Base-by-base conservation (phyloP, 148 eudicot species). In the Salicornia ramosissima region DNA sequence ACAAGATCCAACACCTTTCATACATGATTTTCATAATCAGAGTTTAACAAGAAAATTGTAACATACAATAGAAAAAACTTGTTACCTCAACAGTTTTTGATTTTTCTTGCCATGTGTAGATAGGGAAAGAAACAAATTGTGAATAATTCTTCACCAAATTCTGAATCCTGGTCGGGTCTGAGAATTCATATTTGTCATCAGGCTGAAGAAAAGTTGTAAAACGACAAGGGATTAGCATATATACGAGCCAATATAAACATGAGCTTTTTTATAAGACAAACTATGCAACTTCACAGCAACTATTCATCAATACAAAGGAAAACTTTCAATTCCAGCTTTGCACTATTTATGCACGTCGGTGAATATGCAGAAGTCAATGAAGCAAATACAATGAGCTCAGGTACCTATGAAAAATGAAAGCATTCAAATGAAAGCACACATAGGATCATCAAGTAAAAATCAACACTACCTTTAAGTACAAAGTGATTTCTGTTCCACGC, bases 101-200 rank as follows among this genome's bases (percentile, higher is more conserved):
- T 71, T 94, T 94, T 71, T 94, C 96, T 83, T 88, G 99, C 99
- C 99, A 94, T 50, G 91, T 86, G 78, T 89, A 89, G 74, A 89
- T 89, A 71, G 96, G 96, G 71, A 86, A 89, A 43, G 96, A 89
- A 73, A 89, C 83, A 78, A 89, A 89, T 30, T 89, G 91, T 9
- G 96, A 89, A 81, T 89, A 94, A 73, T 94, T 94, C 85, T 94
- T 94, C 86, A 90, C 97, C 90, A 94, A 78, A 75, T 74, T 80
- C 79, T 87, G 96, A 65, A 94, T 85, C 77, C 79, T 87, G 22
- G 75, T 72, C 64, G 97, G 86, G 60, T 94, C 97, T 25, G 99
- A 77, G 80, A 81, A 94, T 63, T 94, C 99, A 56, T 91, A 94
- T 74, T 94, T 94, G 78, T 94, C 99, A 83, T 94, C 99, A 30